Evolutionary conservation across 139 green algal species (phyloP).

Genomic region (Gonium pectorale): DNA sequence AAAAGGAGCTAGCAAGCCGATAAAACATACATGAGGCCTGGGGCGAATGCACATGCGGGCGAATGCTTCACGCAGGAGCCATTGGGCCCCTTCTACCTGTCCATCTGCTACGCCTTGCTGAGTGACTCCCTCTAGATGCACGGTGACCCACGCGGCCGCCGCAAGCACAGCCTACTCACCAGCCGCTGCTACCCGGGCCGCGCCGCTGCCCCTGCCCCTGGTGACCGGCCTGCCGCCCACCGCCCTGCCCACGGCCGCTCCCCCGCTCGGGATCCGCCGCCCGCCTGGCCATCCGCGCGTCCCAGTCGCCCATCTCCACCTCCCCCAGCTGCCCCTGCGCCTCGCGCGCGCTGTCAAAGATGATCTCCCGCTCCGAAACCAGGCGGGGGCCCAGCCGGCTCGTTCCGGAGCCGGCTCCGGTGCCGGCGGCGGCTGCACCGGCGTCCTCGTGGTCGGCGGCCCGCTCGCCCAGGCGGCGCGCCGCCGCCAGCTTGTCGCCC

Average conservation of each 20-base stretch:
- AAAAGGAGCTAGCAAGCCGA: too few species aligned
- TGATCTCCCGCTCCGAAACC: constrained; percentile 39
- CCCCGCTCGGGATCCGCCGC: too few species aligned
- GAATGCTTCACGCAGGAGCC: too few species aligned
- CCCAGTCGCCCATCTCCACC: constrained; percentile 44
- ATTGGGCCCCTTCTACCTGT: too few species aligned
- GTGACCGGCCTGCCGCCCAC: background rate
- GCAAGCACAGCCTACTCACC: too few species aligned
- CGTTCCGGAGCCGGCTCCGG: background rate
- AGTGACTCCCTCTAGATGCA: too few species aligned
- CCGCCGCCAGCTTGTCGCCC: constrained; percentile 31
- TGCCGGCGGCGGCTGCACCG: background rate
- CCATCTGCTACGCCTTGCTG: too few species aligned
- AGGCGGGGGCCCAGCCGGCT: constrained; percentile 13
- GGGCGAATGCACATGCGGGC: too few species aligned
- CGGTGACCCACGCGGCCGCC: too few species aligned
- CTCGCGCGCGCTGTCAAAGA: constrained; percentile 54
- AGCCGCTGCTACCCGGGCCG: too few species aligned
- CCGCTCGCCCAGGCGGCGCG: constrained; percentile 26
- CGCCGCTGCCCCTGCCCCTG: background rate
- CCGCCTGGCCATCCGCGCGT: constrained; percentile 17
- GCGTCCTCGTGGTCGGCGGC: background rate
- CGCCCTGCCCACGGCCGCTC: background rate
- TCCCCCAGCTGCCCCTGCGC: constrained; percentile 30
- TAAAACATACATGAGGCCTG: too few species aligned